These are phyloP conservation scores for Aureobasidium sp. DNA, from an alignment of 2,329 filamentous ascomycete genomes.

Conservation along the genomic window DNA sequence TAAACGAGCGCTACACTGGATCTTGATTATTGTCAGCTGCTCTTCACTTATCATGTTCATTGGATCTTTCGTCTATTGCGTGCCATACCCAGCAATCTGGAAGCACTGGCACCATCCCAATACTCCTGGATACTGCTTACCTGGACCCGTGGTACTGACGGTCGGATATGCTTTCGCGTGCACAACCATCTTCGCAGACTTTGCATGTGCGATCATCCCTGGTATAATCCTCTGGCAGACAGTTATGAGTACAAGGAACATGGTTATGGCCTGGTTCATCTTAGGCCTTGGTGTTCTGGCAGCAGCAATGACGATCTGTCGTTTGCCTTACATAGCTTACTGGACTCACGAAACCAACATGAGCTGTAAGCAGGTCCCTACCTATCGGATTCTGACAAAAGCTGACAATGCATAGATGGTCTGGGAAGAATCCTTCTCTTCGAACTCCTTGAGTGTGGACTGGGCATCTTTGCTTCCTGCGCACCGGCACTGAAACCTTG, in stretches of 20 bases:
- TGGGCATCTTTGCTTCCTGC: constrained; percentile 8
- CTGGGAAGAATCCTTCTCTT: constrained; percentile 9
- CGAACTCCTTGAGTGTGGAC: constrained; percentile 1
- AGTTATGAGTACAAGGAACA: background rate
- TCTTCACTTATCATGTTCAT: constrained; percentile 7
- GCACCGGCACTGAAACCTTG: constrained; percentile 7
- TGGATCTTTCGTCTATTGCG: constrained; percentile 3
- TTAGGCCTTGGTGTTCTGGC: constrained; percentile 1
- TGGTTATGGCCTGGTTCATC: background rate
- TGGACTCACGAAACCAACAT: background rate
- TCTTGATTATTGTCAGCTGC: constrained; percentile 1
- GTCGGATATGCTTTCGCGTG: background rate
- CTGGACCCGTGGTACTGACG: constrained; percentile 3
- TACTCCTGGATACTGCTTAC: constrained; percentile 10
- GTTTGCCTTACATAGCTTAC: constrained; percentile 7
- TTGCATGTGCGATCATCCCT: constrained; percentile 4
- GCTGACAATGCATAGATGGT: background rate
- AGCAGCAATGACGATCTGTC: constrained; percentile 4
- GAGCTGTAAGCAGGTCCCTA: background rate
- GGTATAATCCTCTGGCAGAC: constrained; percentile 6
- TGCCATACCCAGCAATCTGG: constrained; percentile 9
- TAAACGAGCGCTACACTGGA: background rate
- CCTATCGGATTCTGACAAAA: background rate
- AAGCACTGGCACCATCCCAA: constrained; percentile 5
- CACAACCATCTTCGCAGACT: background rate